These are phyloP conservation scores for Candida pseudocylindracea DNA, from an alignment of 1,139 yeast species.

Conservation along the genomic window DNA sequence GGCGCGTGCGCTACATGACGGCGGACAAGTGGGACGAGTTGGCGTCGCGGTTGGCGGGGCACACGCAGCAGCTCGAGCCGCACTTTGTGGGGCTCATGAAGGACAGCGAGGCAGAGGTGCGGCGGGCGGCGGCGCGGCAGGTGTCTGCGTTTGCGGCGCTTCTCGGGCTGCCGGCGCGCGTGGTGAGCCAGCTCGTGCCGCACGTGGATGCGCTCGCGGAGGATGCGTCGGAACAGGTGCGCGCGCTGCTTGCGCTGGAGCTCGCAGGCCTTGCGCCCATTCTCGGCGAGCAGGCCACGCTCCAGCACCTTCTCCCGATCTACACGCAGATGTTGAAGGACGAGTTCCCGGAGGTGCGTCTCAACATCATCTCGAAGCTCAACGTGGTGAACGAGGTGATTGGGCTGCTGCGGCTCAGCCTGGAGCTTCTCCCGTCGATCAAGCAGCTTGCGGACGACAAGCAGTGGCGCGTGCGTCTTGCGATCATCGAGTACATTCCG, in stretches of 20 bases:
- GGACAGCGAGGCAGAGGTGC: slow-evolving; percentile 91
- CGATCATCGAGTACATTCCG: slow-evolving; percentile 93
- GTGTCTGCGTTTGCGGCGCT: slow-evolving; percentile 58
- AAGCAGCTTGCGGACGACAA: slow-evolving; percentile 91
- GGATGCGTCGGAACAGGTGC: slow-evolving; percentile 83
- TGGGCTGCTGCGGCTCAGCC: slow-evolving; percentile 74
- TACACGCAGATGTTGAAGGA: slow-evolving; percentile 88
- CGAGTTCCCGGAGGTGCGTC: slow-evolving; percentile 89
- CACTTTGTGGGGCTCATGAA: slow-evolving; percentile 61
- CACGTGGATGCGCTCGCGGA: slow-evolving; percentile 65
- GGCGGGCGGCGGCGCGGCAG: slow-evolving; percentile 86
- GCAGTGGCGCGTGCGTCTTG: slow-evolving; percentile 95
- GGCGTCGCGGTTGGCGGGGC: slow-evolving; percentile 40
- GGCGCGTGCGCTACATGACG: slow-evolving; percentile 97
- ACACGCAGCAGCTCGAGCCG: slow-evolving; percentile 33
- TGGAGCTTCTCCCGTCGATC: slow-evolving; percentile 83
- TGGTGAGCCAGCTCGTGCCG: slow-evolving; percentile 59
- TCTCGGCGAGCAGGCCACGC: slow-evolving; percentile 68
- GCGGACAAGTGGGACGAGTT: slow-evolving; percentile 75
- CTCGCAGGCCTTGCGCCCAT: slow-evolving; percentile 76
- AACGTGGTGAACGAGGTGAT: slow-evolving; percentile 86
- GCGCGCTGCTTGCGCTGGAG: slow-evolving; percentile 80
- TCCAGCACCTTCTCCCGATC: slow-evolving; percentile 66
- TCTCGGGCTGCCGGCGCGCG: slow-evolving; percentile 17
- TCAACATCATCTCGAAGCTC: slow-evolving; percentile 80